Conservation (phyloP, 2,329 filamentous ascomycete species). For the Plectosphaerella sp. region DNA sequence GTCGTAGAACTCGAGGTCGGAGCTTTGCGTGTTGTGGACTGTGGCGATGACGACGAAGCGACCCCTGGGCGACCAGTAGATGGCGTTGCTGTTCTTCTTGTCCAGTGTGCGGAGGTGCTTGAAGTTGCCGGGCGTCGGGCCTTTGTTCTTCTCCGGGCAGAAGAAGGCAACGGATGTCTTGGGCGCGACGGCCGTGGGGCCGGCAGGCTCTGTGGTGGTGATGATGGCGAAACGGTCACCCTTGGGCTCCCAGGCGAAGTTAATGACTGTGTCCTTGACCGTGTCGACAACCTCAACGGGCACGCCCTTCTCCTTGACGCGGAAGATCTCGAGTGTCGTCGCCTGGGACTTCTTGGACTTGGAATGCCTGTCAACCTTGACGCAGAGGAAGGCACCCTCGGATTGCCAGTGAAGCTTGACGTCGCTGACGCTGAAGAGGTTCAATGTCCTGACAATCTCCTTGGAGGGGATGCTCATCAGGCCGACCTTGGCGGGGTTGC, state of each 20-base stretch:
- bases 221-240: conserved; percentile 97
- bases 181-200: conserved; percentile 75
- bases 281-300: conserved; percentile 97
- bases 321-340: conserved; percentile 98
- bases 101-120: conserved; percentile 92
- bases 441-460: conserved; percentile 88
- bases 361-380: conserved; percentile 97
- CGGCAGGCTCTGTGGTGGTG: conserved; percentile 80
- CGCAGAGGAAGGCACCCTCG: conserved; percentile 87
- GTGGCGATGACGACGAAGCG: conserved; percentile 94
- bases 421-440: conserved; percentile 96
- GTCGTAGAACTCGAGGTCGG: conserved; percentile 96
- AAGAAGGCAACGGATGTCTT: conserved; percentile 97
- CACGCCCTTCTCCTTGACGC: conserved; percentile 93
- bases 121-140: conserved; percentile 78
- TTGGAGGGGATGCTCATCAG: conserved; percentile 96
- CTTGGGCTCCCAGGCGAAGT: conserved; percentile 99
- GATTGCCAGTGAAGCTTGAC: conserved; percentile 99
- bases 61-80: conserved; percentile 97
- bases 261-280: conserved; percentile 98
- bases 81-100: conserved; percentile 99
- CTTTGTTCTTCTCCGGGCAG: conserved; percentile 93
- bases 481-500: conserved; percentile 94
- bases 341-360: conserved; percentile 98
- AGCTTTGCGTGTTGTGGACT: conserved; percentile 87